Base-by-base conservation (phyloP, 805 yeast species). In the Wickerhamiella allomyrinae region DNA sequence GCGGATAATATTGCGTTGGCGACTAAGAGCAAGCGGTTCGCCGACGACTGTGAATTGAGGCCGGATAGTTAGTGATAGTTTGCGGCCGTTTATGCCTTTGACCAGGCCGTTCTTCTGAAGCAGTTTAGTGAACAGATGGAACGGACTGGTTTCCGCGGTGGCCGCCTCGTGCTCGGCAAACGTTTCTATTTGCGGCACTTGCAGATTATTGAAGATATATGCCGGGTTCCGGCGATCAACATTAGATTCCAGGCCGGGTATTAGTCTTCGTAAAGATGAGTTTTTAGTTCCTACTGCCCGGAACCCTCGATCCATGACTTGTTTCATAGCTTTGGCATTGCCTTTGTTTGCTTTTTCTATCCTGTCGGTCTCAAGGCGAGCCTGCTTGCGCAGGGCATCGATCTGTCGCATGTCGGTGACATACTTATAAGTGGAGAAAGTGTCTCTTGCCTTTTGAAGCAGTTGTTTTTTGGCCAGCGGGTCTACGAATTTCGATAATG, bases 81-180 rank as follows among this genome's bases (percentile, higher is more conserved):
- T 55, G 20, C 55, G 44, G 13, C 49, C 48, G 11, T 49, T 46
- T 7, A 20, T 21, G 17, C 57, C 56, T 7, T 19, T 19, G 10
- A 17, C 17, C n/a, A 48, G 23, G 5, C 33, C 34, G 34, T 47
- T 43, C 14, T 34, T 15, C 14, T 25, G 29, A 23, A 50, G 39
- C 29, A 49, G 14, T 4, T 29, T 29, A 11, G 47, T 38, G 25
- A 47, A 51, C 37, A 39, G 24, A 39, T 46, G 50, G 25, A 42
- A 51, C 6, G 46, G 37, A 9, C 34, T 21, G 19, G 34, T 22
- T 2, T 22, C 10, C 11, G 27, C 19, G 19, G 15, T 31, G 3
- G 34, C 41, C 7, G 22, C 31, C 8, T 15, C 20, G 36, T 51
- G 50, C 31, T 47, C 46, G 4, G 34, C 48, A 20, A 48, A 36